A percentile compares a stretch with the other conserved stretches of the same genome.
Conservation (phyloP, 2,329 filamentous ascomycete species). For the Rhytidhysteron rufulum region DNA sequence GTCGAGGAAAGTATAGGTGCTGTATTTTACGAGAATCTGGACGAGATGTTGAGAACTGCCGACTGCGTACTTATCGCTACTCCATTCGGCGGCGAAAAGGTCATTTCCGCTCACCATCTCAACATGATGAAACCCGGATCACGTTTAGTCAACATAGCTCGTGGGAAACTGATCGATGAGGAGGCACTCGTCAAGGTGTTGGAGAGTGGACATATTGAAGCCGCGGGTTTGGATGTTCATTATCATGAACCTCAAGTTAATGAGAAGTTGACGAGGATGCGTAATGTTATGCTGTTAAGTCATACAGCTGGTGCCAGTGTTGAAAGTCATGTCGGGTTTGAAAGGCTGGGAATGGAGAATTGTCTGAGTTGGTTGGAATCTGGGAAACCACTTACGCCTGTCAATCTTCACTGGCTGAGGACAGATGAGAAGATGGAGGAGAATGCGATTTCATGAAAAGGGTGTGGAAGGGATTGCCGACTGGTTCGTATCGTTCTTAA, state of each 20-base stretch:
- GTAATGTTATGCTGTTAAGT: constrained; percentile 57
- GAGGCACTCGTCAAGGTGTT: constrained; percentile 59
- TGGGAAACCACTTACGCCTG: constrained; percentile 54
- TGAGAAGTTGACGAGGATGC: constrained; percentile 41
- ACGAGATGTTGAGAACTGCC: constrained; percentile 48
- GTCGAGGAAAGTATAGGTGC: constrained; percentile 50
- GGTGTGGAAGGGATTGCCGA: too few species aligned
- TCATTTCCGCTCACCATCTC: constrained; percentile 51
- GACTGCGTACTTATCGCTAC: constrained; percentile 64
- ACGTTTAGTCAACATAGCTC: constrained; percentile 63
- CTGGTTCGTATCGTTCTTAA: too few species aligned
- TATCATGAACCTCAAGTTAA: constrained; percentile 56
- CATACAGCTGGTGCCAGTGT: constrained; percentile 66
- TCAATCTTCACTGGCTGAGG: constrained; percentile 57
- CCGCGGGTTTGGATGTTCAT: constrained; percentile 63
- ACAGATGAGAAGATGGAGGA: too few species aligned
- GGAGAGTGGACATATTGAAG: constrained; percentile 47
- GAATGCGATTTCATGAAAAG: too few species aligned
- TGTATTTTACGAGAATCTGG: constrained; percentile 49
- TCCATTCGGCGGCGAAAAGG: constrained; percentile 47
- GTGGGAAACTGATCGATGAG: constrained; percentile 63
- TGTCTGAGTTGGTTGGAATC: constrained; percentile 57
- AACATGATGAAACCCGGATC: constrained; percentile 51
- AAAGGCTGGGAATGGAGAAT: constrained; percentile 64
- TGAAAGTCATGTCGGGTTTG: constrained; percentile 64